Percentiles rank a stretch among this genome's conserved stretches.
Evolutionary conservation across 2,329 filamentous ascomycete species (phyloP).

Genomic region (Aspergillus sp.): DNA sequence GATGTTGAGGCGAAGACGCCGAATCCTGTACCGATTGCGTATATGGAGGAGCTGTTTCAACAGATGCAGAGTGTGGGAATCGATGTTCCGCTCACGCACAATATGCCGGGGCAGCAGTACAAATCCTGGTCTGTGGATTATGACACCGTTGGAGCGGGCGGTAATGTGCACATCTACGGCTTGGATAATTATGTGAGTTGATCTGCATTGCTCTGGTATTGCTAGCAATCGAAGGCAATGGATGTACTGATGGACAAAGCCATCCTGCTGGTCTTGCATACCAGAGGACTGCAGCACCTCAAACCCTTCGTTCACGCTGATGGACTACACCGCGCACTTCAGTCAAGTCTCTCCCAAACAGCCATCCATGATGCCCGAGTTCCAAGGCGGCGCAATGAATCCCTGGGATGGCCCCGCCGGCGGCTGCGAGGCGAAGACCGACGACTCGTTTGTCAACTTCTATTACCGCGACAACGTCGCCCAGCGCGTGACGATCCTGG

Average conservation of each 20-base stretch:
- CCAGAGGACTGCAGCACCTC: constrained; percentile 50
- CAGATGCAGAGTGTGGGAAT: constrained; percentile 50
- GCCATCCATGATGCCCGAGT: constrained; percentile 54
- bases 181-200: constrained; percentile 20
- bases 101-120: constrained; percentile 52
- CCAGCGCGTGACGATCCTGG: constrained; percentile 50
- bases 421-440: constrained; percentile 48
- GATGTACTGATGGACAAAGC: background rate
- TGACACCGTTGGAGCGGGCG: constrained; percentile 53
- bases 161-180: constrained; percentile 48
- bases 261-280: constrained; percentile 22
- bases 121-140: constrained; percentile 57
- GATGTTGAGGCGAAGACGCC: constrained; percentile 15
- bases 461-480: constrained; percentile 59
- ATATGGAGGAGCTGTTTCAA: constrained; percentile 53
- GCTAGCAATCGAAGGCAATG: no score
- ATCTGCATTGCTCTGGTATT: no score
- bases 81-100: constrained; percentile 51
- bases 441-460: constrained; percentile 52
- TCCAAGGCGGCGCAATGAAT: constrained; percentile 56
- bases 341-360: constrained; percentile 56
- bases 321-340: constrained; percentile 61
- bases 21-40: constrained; percentile 49
- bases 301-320: constrained; percentile 50
- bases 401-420: constrained; percentile 55